Base-by-base conservation (phyloP, 495 filamentous ascomycete species). In the Aspergillus cristatus region DNA sequence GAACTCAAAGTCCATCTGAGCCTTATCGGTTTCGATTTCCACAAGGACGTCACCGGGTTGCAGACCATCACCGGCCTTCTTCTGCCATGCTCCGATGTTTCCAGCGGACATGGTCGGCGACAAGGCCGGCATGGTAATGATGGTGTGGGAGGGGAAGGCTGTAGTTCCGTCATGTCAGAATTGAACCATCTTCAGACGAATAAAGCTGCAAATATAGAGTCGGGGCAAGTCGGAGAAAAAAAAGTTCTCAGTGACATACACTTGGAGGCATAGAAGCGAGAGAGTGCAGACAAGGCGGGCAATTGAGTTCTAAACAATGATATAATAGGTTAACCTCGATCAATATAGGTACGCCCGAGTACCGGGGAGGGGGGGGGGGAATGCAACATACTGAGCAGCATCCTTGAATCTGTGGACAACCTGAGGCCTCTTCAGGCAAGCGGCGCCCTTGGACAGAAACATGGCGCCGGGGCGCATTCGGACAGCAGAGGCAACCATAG, bases 1-100 rank as follows among this genome's bases (percentile, higher is more conserved):
- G 63, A 93, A 99, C 64, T 99, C 93, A 53, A 99, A 99, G 71
- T 99, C 93, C 93, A 99, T 99, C 65, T 99, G 93, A 29, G 93
- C 93, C 74, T 99, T 99, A 65, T 99, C 93, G 54, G 93, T 99
- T 71, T 99, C 93, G 57, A 99, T 97, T 72, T 99, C 93, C 18
- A 97, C 93, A 41, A 99, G 66, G n/a, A 97, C 89, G 64, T 99
- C 93, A 55, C 93, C 93, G 32, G 93, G 88, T 40, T 76, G 62
- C 55, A 99, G 79, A 37, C 66, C 53, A 60, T 99, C 93, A 57
- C 93, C 93, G 51, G 79, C 71, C 69, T 95, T 87, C 78, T 96
- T 97, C 68, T 96, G 84, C 93, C 93, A 99, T 36, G 82, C 73
- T 44, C 93, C 93, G 64, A 99, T 94, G 67, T 94, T 95, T 48